Conservation (phyloP, 2,329 filamentous ascomycete genomes). For the Talaromyces amestolkiae region DNA sequence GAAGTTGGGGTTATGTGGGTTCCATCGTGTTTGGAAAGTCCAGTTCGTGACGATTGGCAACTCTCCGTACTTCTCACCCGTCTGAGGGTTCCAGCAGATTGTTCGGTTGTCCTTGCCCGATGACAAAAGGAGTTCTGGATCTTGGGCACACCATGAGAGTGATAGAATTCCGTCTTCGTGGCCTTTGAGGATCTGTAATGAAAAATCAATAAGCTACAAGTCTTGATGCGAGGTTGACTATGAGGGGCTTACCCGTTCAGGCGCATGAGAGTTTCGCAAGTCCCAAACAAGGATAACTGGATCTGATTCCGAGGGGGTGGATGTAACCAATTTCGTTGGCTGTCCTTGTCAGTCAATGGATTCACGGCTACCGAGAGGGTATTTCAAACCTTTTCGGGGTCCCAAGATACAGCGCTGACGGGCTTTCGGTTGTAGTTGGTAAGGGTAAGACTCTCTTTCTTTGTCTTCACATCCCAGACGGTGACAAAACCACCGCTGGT, state of each 20-base stretch:
- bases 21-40: conserved; percentile 94
- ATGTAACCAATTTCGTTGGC: conserved; percentile 88
- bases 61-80: conserved; percentile 81
- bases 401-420: conserved; percentile 95
- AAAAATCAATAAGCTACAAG: conserved; percentile 17
- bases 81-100: conserved; percentile 93
- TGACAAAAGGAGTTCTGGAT: conserved; percentile 82
- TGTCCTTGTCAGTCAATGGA: conserved; percentile 31
- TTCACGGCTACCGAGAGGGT: conserved; percentile 1
- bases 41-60: conserved; percentile 98
- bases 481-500: conserved; percentile 93
- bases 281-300: conserved; percentile 93
- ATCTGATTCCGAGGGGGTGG: conserved; percentile 82
- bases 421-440: conserved; percentile 87
- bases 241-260: conserved; percentile 57
- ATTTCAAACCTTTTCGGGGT: conserved; percentile 71
- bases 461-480: conserved; percentile 97
- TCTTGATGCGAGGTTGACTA: background rate
- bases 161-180: conserved; percentile 93
- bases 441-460: conserved; percentile 92
- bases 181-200: conserved; percentile 69
- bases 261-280: conserved; percentile 90
- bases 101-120: conserved; percentile 96
- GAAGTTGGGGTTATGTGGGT: conserved; percentile 86
- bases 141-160: conserved; percentile 91